Conservation (phyloP, 1,284 basidiomycete genomes). For the Melampsora medusae region DNA sequence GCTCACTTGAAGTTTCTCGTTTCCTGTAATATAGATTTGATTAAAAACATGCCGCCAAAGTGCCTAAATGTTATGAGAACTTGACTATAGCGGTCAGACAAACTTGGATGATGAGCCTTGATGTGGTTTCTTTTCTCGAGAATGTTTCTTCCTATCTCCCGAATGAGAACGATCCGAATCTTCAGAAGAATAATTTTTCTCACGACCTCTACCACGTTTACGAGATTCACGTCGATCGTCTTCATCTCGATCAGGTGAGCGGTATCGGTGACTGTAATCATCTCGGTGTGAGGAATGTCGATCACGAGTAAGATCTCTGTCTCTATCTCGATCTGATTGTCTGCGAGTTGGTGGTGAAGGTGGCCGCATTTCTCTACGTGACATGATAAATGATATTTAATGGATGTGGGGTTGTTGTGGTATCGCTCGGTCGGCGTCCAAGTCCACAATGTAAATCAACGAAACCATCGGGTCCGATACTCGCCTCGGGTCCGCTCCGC, state of each 20-base stretch:
- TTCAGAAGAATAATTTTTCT: background rate
- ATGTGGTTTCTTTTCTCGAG: conserved; percentile 31
- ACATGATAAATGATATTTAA: background rate
- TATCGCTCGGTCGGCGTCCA: too few species aligned
- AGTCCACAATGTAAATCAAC: too few species aligned
- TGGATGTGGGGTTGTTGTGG: too few species aligned
- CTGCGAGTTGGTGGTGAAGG: background rate
- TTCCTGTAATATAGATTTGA: conserved; percentile 47
- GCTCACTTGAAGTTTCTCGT: conserved; percentile 43
- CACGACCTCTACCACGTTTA: conserved; percentile 11
- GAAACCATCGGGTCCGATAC: too few species aligned
- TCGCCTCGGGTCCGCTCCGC: too few species aligned
- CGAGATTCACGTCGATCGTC: conserved; percentile 18
- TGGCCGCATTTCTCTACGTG: background rate
- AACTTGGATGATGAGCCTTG: conserved; percentile 19
- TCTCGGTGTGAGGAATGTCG: conserved; percentile 5
- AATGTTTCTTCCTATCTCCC: conserved; percentile 26
- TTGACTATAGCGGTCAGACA: background rate
- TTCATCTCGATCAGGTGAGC: conserved; percentile 1
- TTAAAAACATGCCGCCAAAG: background rate
- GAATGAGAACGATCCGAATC: conserved; percentile 37
- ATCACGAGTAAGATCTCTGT: background rate
- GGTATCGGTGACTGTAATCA: conserved; percentile 8
- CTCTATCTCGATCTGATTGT: background rate
- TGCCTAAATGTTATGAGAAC: background rate